phyloP scores from a whole-genome alignment of 108 stramenopile genomes.

The Skeletonema costatum region DNA sequence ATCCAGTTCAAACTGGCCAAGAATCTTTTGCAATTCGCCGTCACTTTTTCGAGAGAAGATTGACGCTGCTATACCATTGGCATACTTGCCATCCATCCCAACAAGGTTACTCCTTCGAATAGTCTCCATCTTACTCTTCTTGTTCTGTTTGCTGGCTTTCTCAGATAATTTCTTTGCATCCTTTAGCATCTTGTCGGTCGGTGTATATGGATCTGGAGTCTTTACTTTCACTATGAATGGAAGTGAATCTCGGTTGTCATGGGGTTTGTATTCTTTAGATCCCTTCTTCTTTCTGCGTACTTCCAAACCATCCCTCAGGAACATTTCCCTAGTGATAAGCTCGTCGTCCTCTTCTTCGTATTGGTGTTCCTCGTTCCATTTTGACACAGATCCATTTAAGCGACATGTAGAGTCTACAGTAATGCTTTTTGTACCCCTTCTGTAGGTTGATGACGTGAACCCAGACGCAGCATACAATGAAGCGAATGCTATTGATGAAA shows the following conservation, averaged over 20 bases:
- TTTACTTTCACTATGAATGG: slow-evolving; percentile 66
- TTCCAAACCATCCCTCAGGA: slow-evolving; percentile 55
- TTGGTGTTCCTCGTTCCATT: slow-evolving; percentile 52
- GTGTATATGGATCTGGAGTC: slow-evolving; percentile 85
- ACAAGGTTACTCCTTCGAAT: slow-evolving; percentile 24
- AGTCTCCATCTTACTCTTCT: slow-evolving; percentile 16
- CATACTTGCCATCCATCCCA: slow-evolving; percentile 28
- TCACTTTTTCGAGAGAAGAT: slow-evolving; percentile 23
- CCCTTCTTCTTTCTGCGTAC: slow-evolving; percentile 42
- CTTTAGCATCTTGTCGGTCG: slow-evolving; percentile 40
- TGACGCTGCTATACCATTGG: slow-evolving; percentile 48
- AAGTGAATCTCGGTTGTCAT: slow-evolving; percentile 81
- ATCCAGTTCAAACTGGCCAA: slow-evolving; percentile 78
- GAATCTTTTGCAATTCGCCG: slow-evolving; percentile 45
- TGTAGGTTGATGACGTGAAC: neutral
- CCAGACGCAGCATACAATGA: neutral
- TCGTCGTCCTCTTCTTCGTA: slow-evolving; percentile 42
- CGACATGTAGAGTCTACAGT: neutral
- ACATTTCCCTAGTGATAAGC: slow-evolving; percentile 55
- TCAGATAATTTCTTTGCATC: slow-evolving; percentile 52
- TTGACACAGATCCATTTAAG: slow-evolving; percentile 27
- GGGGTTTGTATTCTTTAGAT: slow-evolving; percentile 49
- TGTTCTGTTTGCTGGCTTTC: slow-evolving; percentile 22
- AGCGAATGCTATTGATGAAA: neutral
- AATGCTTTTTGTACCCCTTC: neutral